phyloP scores from a whole-genome alignment of 192 early-diverging fungal genomes.

The Mortierella alpina region DNA sequence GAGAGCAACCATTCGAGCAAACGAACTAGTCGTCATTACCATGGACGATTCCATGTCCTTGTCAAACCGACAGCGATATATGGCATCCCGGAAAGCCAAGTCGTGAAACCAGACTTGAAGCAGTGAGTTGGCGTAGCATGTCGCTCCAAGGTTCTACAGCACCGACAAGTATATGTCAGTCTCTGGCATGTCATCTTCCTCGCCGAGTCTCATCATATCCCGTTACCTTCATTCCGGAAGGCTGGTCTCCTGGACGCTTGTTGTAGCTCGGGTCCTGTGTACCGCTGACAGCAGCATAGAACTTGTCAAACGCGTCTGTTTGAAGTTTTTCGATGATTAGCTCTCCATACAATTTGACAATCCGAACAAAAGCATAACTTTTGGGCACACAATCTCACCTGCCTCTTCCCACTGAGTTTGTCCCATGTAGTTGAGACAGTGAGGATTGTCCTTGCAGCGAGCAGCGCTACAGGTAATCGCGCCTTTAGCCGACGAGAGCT shows the following conservation, averaged over 20 bases:
- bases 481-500: not conserved
- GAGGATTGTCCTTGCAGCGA: constrained; percentile 49
- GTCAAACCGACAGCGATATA: constrained; percentile 27
- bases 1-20: not conserved
- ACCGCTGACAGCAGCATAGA: not conserved
- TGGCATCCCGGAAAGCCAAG: constrained; percentile 28
- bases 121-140: constrained; percentile 51
- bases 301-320: constrained; percentile 30
- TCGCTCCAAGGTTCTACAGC: constrained; percentile 54
- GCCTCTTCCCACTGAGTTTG: constrained; percentile 46
- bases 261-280: not conserved
- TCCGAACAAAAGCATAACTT: not conserved
- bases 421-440: constrained; percentile 50
- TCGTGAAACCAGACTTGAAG: constrained; percentile 59
- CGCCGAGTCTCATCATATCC: not conserved
- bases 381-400: constrained; percentile 19
- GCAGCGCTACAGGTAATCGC: constrained; percentile 10
- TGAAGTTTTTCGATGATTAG: not conserved
- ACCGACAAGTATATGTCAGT: not conserved
- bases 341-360: not conserved
- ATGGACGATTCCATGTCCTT: not conserved
- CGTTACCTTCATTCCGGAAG: constrained; percentile 45
- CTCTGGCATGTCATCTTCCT: not conserved
- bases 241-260: constrained; percentile 10
- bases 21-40: constrained; percentile 6